These are phyloP conservation scores for Medicago ruthenica DNA, from an alignment of 306 rosid species.

Conservation along the genomic window DNA sequence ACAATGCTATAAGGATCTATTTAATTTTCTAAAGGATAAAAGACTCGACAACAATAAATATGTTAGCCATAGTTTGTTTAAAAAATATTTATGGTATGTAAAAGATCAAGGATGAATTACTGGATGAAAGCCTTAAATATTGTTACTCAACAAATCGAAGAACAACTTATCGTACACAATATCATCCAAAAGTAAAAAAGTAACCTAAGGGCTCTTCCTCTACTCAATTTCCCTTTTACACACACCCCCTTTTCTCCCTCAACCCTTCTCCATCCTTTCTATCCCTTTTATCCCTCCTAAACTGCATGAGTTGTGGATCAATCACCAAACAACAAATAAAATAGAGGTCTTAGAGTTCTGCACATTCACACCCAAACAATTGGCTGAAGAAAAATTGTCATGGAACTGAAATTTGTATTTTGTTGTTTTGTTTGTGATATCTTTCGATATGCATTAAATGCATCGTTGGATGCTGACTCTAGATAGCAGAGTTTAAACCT, in stretches of 20 bases:
- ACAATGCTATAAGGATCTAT: too few relatives aligned
- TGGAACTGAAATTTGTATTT: neutral
- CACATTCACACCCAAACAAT: neutral
- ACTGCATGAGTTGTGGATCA: neutral
- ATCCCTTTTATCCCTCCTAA: neutral
- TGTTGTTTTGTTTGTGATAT: neutral
- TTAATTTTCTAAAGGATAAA: too few relatives aligned
- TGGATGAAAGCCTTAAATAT: neutral
- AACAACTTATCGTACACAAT: neutral
- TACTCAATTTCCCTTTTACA: neutral
- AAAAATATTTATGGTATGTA: too few relatives aligned
- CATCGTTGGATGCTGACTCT: conserved; percentile 18
- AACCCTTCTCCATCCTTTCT: neutral
- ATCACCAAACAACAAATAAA: neutral
- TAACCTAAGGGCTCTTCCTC: neutral
- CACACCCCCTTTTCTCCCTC: neutral
- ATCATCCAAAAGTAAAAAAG: neutral
- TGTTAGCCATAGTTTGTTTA: too few relatives aligned
- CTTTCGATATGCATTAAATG: neutral
- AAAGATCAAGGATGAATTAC: neutral
- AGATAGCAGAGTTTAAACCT: conserved; percentile 1
- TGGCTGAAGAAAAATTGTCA: neutral
- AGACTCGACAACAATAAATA: too few relatives aligned
- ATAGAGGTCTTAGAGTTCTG: neutral
- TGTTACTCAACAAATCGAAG: neutral